phyloP scores from a whole-genome alignment of 2,329 filamentous ascomycete species.

The Venturiaceae sp. region DNA sequence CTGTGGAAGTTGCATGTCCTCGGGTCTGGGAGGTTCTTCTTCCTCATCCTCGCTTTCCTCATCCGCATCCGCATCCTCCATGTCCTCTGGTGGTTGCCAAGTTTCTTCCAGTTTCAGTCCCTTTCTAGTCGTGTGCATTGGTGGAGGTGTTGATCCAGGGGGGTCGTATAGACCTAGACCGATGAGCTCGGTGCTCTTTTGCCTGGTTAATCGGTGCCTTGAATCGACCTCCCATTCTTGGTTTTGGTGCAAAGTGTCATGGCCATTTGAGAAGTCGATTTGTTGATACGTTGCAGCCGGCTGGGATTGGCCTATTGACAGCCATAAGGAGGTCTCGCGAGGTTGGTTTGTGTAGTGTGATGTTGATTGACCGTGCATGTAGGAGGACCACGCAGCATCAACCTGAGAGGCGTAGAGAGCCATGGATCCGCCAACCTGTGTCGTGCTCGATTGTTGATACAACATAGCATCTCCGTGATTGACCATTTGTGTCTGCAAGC shows the following conservation, averaged over 20 bases:
- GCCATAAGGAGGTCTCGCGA: not conserved
- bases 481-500: too few relatives aligned
- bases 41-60: conserved; percentile 41
- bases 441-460: not conserved
- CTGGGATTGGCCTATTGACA: not conserved
- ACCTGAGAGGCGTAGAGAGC: not conserved
- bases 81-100: conserved; percentile 52
- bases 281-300: not conserved
- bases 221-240: not conserved
- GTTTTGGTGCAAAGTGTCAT: not conserved
- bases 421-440: not conserved
- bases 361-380: not conserved
- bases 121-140: conserved; percentile 46
- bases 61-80: conserved; percentile 37
- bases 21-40: conserved; percentile 17
- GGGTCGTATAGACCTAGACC: conserved; percentile 75
- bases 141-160: conserved; percentile 43
- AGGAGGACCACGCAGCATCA: conserved; percentile 1
- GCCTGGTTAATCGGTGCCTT: not conserved
- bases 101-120: conserved; percentile 75
- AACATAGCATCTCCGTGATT: too few relatives aligned
- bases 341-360: not conserved
- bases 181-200: conserved; percentile 47
- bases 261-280: not conserved
- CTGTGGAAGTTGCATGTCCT: conserved; percentile 12